Evolutionary conservation across 2,329 filamentous ascomycete species (phyloP).

Genomic region (Didymellaceae sp.): DNA sequence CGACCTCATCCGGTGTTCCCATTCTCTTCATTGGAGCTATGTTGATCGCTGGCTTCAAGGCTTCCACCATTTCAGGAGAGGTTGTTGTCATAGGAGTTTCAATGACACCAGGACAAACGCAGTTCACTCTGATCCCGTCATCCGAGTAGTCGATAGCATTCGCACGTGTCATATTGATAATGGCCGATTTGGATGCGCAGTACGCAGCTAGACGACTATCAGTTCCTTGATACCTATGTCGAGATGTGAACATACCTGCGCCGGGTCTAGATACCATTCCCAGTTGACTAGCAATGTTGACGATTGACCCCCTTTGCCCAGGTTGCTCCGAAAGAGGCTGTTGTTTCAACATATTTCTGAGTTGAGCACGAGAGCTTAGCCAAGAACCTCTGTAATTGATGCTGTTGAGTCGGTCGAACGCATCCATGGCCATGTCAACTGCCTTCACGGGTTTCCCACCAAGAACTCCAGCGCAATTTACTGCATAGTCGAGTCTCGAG

Average conservation of each 20-base stretch:
- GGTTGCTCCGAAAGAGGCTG: constrained; percentile 52
- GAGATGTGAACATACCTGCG: constrained; percentile 23
- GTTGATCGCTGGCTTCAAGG: constrained; percentile 47
- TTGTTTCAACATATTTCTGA: constrained; percentile 59
- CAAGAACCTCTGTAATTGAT: constrained; percentile 66
- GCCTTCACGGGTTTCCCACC: constrained; percentile 49
- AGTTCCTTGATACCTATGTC: constrained; percentile 10
- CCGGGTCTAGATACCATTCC: constrained; percentile 48
- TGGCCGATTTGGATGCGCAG: constrained; percentile 64
- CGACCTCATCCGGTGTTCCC: constrained; percentile 60
- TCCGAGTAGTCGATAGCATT: constrained; percentile 64
- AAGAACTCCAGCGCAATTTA: constrained; percentile 63
- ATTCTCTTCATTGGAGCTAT: constrained; percentile 58
- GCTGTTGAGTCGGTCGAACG: constrained; percentile 61
- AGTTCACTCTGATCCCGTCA: constrained; percentile 62
- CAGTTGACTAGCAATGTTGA: constrained; percentile 63
- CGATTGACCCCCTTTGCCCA: constrained; percentile 54
- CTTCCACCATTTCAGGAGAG: constrained; percentile 40
- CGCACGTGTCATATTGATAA: constrained; percentile 63
- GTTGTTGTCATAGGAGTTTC: constrained; percentile 49
- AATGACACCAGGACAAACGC: constrained; percentile 62
- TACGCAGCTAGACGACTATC: constrained; percentile 56
- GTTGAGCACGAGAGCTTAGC: constrained; percentile 61
- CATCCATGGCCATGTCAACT: constrained; percentile 56
- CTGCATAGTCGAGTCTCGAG: constrained; percentile 61